Base-by-base conservation (phyloP, 2,329 filamentous ascomycete species). In the Massarina eburnea region DNA sequence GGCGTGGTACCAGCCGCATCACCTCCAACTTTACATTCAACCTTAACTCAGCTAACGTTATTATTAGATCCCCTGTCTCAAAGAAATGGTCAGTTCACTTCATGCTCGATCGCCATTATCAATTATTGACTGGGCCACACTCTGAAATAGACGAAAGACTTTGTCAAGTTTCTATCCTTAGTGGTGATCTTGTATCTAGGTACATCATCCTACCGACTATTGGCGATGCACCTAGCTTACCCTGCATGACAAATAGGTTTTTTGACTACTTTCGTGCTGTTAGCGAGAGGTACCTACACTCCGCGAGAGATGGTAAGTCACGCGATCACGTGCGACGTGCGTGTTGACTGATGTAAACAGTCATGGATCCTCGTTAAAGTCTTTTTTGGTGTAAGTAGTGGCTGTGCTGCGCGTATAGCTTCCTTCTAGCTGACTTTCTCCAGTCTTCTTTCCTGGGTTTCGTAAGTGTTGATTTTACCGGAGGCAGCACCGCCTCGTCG, bases 141-240 rank as follows among this genome's bases (percentile, higher is more conserved):
- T 14, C 27, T 30, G 27, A 14, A 14, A 14, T 30, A 83, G 81
- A 82, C 88, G 30, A 92, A 91, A 70, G 90, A 95, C 65, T 96
- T 96, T 65, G 71, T 91, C 67, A 91, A 91, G 62, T 95, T 94
- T 49, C 66, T 83, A 45, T 86, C 89, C 1, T 78, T 92, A 20
- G 88, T 95, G 34, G 75, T 89, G 38, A 86, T 95, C 43, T 74
- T 95, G 41, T 96, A 95, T 65, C 73, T 94, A 38, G 89, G 80
- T 82, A 62, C 22, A 52, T 20, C 12, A 39, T 41, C 21, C 10
- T 29, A 17, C 40, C 26, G 34, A 29, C 24, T 39, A 41, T 35
- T 21, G 34, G 33, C 4, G 24, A 34, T 12, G 27, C 14, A 22
- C 20, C 12, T 39, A 21, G 32, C 45, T 45, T 30, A 55, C 20